Base-by-base conservation (phyloP, 1,284 basidiomycete genomes). In the Porogramme epimiltina region DNA sequence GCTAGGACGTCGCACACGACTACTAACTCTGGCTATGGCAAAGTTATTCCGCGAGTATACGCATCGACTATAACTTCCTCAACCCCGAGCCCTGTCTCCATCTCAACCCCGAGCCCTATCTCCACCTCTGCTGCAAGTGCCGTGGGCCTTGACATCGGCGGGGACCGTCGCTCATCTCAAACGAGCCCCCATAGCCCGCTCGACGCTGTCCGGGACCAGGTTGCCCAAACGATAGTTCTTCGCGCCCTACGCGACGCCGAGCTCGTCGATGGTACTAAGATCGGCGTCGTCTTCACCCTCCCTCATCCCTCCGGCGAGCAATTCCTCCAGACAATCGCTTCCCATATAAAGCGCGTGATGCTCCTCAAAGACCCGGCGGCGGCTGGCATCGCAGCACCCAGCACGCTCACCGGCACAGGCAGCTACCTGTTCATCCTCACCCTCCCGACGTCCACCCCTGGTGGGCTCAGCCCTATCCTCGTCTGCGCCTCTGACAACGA, bases 121-220 rank as follows among this genome's bases (percentile, higher is more conserved):
- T n/a, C n/a, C n/a, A n/a, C n/a, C n/a, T n/a, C 42, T 45, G 13
- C 28, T 31, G 8, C 28, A 31, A 31, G 28, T 13, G 28, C 6
- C 28, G 6, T 31, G n/a, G n/a, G n/a, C 28, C 6, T 13, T 6
- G 28, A 31, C 13, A 6, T 13, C 8, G 28, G 6, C 28, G 28
- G 13, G 28, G 79, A 44, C 52, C n/a, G 13, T 34, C 5, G 15
- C 23, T 5, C 44, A 25, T 26, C 23, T 15, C 44, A 26, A 6
- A 28, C 33, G 33, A 38, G 22, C 24, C 23, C 24, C 9, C 23
- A 45, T 13, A 31, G 8, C 13, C 28, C 83, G 1, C 67, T 89
- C 19, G 81, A 80, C 39, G 80, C 81, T 55, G 74, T 89, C 3
- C 78, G 84, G 10, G 71, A 78, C 28, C 81, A 87, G 60, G 84